Evolutionary conservation across 192 early-diverging fungal genomes (phyloP), one percentile per base, ranked within the genome.

Genomic region (Funneliformis mosseae): DNA sequence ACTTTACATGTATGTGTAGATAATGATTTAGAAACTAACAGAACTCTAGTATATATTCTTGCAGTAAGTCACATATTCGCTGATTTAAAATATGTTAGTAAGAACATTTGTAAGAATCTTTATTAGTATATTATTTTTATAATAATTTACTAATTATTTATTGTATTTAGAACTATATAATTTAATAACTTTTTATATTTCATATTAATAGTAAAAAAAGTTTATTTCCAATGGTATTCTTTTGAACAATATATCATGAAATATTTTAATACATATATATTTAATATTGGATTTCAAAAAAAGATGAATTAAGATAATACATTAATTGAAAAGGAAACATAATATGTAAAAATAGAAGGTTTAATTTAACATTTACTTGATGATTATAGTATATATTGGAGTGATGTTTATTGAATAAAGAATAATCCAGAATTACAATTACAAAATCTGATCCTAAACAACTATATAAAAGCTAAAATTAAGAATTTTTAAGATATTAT

Each of bases 181-280:
- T 68, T 11, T 25, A 25, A 68, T 27, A 68, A 33, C 3, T 28
- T 68, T 68, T 68, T 68, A 9, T 68, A 68, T 27, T 68, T 68
- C 14, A 6, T 61, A 33, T 61, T 61, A 61, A n/a, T 14, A 68
- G 25, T 6, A 25, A 27, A 68, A 0, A 68, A 68, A 68, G 16
- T n/a, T n/a, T 9, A 39, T 25, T 27, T 12, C 28, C 14, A 5
- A 33, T 68, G 59, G n/a, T 1, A 9, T 68, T 18, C 28, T 25
- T 68, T 68, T 68, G 38, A 68, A 68, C 18, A 68, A 25, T 9
- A 68, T 68, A 68, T 68, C 14, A 68, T 68, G 38, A 8, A 1
- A 5, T 68, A 27, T 18, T 68, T 68, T 27, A 7, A 27, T 68
- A 7, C n/a, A 3, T 68, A 25, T 68, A 68, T 39, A 27, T 38